Conservation (phyloP, 2,329 filamentous ascomycete species). For the Pezicula carpinea region DNA sequence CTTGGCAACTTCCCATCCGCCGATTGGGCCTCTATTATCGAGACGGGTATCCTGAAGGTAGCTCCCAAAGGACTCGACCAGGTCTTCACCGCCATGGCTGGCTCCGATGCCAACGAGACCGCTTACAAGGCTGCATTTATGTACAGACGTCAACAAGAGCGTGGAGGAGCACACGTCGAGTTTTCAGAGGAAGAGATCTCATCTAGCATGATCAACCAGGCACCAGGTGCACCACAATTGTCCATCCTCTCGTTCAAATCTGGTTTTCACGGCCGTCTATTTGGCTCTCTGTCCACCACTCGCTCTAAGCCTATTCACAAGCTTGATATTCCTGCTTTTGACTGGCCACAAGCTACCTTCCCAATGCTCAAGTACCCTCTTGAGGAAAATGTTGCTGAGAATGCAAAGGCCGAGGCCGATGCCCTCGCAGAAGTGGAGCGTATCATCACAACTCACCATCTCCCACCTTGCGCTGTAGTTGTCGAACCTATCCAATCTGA, state of each 20-base stretch:
- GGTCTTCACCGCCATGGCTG: constrained; percentile 76
- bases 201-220: constrained; percentile 66
- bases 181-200: constrained; percentile 66
- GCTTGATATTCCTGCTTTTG: constrained; percentile 81
- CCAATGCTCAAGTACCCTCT: constrained; percentile 74
- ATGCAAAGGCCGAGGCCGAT: constrained; percentile 65
- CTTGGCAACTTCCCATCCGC: constrained; percentile 76
- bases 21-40: constrained; percentile 69
- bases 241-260: constrained; percentile 76
- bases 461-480: constrained; percentile 68
- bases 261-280: constrained; percentile 77
- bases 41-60: constrained; percentile 65
- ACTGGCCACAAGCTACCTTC: constrained; percentile 83
- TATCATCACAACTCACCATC: constrained; percentile 61
- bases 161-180: constrained; percentile 59
- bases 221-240: constrained; percentile 68
- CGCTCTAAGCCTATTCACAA: constrained; percentile 83
- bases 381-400: constrained; percentile 63
- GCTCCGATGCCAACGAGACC: constrained; percentile 79
- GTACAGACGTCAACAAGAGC: constrained; percentile 68
- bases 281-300: constrained; percentile 73
- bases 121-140: constrained; percentile 87
- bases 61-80: constrained; percentile 72
- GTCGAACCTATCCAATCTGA: constrained; percentile 81
- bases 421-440: constrained; percentile 70